Percentiles rank a stretch among this genome's conserved stretches.
Conservation (phyloP, 768 basidiomycete species). For the Amyloporia xantha region DNA sequence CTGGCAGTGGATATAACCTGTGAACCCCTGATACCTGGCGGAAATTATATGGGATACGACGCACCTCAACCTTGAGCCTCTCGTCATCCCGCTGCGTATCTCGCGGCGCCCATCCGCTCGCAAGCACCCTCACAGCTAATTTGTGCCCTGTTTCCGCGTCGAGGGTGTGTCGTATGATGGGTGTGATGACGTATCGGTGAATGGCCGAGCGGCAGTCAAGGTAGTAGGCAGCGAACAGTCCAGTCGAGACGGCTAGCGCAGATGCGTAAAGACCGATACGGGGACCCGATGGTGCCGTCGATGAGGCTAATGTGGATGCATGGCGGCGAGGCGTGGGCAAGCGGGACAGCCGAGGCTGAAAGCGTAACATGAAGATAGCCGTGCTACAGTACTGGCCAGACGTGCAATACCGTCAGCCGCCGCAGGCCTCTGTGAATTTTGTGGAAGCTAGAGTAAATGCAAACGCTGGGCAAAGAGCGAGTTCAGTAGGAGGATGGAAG, state of each 20-base stretch:
- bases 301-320: constrained; percentile 5
- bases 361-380: background rate
- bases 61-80: constrained; percentile 56
- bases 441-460: no score
- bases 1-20: no score
- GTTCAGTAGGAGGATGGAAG: no score
- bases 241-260: constrained; percentile 50
- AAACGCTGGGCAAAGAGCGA: no score
- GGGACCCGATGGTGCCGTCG: constrained; percentile 7
- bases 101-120: constrained; percentile 68
- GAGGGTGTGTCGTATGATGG: constrained; percentile 57
- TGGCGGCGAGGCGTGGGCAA: background rate
- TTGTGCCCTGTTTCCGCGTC: constrained; percentile 87
- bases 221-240: constrained; percentile 75
- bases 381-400: no score
- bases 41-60: no score
- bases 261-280: constrained; percentile 49
- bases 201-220: constrained; percentile 81
- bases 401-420: no score
- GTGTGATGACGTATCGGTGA: constrained; percentile 82
- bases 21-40: no score
- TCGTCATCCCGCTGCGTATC: constrained; percentile 70
- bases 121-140: constrained; percentile 73
- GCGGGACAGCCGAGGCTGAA: background rate
- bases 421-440: no score